These are phyloP conservation scores for Capsicum baccatum DNA, from an alignment of 257 asterid species.

Conservation along the genomic window DNA sequence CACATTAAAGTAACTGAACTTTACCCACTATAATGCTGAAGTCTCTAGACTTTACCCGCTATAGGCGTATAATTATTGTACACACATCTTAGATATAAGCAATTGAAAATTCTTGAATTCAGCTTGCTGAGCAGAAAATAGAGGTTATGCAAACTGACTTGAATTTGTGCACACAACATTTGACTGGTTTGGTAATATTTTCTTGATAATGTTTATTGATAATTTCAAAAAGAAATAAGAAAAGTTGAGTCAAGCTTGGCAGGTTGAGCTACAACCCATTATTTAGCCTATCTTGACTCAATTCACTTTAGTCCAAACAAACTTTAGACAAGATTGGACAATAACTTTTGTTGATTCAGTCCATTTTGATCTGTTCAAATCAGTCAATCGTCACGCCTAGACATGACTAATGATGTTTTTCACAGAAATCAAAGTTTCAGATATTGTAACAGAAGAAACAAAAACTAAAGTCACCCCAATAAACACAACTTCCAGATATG, in stretches of 20 bases:
- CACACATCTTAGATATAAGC: no score
- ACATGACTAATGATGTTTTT: slow-evolving; percentile 36
- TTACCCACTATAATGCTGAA: no score
- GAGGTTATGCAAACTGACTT: no score
- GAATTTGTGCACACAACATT: background rate
- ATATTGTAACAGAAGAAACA: slow-evolving; percentile 40
- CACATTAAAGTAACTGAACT: no score
- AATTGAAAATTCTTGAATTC: no score
- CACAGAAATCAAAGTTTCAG: slow-evolving; percentile 50
- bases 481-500: slow-evolving; percentile 36
- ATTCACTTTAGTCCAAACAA: no score
- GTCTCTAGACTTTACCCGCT: background rate
- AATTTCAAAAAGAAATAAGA: background rate
- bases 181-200: background rate
- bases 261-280: no score
- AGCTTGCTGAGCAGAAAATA: no score
- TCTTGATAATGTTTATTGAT: background rate
- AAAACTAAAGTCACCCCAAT: slow-evolving; percentile 36
- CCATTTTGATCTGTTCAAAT: background rate
- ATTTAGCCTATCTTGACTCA: no score
- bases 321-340: background rate
- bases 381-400: background rate
- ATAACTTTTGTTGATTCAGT: background rate
- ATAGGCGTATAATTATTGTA: no score
- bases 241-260: background rate